These are phyloP conservation scores for Thermomucor indicae-seudaticae DNA, from an alignment of 371 early-diverging fungal genomes.

Conservation along the genomic window DNA sequence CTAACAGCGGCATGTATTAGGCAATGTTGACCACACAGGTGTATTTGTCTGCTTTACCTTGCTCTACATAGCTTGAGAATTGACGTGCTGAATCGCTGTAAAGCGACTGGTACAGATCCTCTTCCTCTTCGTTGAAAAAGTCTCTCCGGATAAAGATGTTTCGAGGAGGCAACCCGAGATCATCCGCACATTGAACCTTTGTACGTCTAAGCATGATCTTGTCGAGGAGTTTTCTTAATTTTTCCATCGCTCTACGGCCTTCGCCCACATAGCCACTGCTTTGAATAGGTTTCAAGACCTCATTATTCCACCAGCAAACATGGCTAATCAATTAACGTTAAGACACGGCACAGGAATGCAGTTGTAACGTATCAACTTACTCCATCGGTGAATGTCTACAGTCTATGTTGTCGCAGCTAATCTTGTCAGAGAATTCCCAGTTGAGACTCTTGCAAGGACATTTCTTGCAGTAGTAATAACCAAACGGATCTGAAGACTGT, in stretches of 20 bases:
- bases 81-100: conserved; percentile 75
- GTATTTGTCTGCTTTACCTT: conserved; percentile 31
- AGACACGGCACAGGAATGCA: not conserved
- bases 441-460: conserved; percentile 78
- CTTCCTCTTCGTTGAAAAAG: conserved; percentile 87
- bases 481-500: conserved; percentile 54
- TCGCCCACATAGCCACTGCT: conserved; percentile 61
- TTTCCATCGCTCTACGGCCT: conserved; percentile 71
- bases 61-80: conserved; percentile 83
- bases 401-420: conserved; percentile 62
- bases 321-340: conserved; percentile 41
- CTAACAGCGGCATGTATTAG: not conserved
- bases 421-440: conserved; percentile 74
- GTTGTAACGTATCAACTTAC: conserved; percentile 21
- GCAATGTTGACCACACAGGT: not conserved
- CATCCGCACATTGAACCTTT: conserved; percentile 87
- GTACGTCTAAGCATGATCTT: conserved; percentile 93
- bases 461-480: conserved; percentile 85
- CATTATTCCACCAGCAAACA: conserved; percentile 96
- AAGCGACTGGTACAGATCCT: conserved; percentile 88
- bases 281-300: conserved; percentile 93
- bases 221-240: conserved; percentile 78
- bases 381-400: conserved; percentile 80
- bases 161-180: conserved; percentile 91
- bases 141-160: conserved; percentile 78